These are phyloP conservation scores for Lecanicillium sp. DNA, from an alignment of 2,329 filamentous ascomycete species.

Conservation along the genomic window DNA sequence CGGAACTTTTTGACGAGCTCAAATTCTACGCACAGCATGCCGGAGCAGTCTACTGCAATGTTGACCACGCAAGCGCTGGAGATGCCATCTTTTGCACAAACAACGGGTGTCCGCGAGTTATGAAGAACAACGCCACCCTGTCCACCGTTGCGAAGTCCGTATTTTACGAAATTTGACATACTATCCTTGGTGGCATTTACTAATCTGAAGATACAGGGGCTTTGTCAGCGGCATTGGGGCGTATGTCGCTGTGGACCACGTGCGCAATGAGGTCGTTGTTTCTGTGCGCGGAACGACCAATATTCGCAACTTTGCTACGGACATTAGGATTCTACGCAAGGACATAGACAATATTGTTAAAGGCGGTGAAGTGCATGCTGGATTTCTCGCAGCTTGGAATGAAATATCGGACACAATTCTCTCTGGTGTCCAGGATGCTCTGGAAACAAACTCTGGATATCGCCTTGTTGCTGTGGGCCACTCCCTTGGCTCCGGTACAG, in stretches of 20 bases:
- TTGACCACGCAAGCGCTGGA: neutral
- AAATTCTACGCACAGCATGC: conserved; percentile 1
- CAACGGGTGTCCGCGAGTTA: neutral
- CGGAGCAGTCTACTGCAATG: neutral
- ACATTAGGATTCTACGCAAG: neutral
- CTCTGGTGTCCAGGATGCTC: conserved; percentile 29
- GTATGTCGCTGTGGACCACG: conserved; percentile 1
- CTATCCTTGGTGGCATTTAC: too few species aligned
- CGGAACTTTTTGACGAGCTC: neutral
- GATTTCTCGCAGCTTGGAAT: conserved; percentile 45
- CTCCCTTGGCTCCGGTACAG: conserved; percentile 53
- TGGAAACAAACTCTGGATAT: conserved; percentile 35
- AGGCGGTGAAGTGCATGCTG: conserved; percentile 26
- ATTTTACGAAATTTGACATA: neutral
- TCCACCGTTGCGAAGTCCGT: neutral
- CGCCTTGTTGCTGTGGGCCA: conserved; percentile 49
- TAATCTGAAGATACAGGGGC: neutral
- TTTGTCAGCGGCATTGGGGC: neutral
- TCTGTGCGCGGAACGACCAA: neutral
- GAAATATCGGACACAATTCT: conserved; percentile 34
- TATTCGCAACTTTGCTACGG: conserved; percentile 2
- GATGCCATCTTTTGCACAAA: neutral
- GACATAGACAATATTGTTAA: neutral
- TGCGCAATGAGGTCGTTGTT: neutral
- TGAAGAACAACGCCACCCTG: neutral